These are phyloP conservation scores for Camellia lanceoleosa DNA, from an alignment of 148 eudicot genomes.

Conservation along the genomic window DNA sequence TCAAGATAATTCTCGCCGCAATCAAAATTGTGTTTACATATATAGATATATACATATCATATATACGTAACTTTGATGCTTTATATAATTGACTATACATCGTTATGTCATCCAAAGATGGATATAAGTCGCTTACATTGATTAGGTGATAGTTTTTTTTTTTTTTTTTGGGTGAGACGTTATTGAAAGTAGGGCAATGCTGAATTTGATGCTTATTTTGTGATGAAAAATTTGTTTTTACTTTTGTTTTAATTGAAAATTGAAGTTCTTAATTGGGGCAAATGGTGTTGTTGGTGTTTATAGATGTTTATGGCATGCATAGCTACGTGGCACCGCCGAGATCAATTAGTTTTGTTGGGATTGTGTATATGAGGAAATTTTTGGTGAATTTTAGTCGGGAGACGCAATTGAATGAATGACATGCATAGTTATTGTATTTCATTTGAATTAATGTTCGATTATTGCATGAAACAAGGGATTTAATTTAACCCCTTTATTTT, in stretches of 20 bases:
- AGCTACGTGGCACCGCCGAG: no score
- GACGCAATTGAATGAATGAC: no score
- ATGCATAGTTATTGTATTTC: no score
- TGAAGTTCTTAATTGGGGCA: neutral
- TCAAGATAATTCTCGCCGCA: constrained; percentile 86
- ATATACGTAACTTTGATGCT: neutral
- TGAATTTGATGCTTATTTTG: neutral
- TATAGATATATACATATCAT: neutral
- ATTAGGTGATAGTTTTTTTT: neutral
- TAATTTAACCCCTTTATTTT: no score
- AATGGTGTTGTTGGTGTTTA: neutral
- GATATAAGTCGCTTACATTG: neutral
- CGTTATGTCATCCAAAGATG: neutral
- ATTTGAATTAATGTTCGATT: no score
- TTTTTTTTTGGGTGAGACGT: no score
- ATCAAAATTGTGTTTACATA: constrained; percentile 56
- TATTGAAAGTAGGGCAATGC: neutral
- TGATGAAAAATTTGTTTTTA: neutral
- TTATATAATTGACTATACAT: neutral
- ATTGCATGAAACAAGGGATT: no score
- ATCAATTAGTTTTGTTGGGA: no score
- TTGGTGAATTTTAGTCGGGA: no score
- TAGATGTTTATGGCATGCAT: neutral
- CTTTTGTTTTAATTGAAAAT: neutral
- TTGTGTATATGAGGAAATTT: no score